Evolutionary conservation across 176 grass and related monocot genomes (phyloP).

Genomic region (Zizania latifolia): DNA sequence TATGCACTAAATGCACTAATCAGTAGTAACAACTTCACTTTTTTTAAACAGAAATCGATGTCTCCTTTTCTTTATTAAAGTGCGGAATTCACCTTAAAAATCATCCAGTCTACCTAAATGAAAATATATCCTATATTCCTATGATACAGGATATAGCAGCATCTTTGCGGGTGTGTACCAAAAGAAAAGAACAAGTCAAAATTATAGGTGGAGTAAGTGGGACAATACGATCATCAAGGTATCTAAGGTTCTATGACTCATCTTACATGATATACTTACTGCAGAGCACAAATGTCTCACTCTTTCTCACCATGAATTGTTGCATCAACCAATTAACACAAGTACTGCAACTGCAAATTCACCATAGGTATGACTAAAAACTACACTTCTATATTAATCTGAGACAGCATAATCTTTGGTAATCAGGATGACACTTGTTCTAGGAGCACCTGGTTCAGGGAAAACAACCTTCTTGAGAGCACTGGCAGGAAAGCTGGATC

Average conservation of each 20-base stretch:
- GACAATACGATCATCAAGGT: constrained; percentile 41
- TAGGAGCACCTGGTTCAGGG: constrained; percentile 58
- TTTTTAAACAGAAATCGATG: not conserved
- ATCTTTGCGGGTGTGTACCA: constrained; percentile 17
- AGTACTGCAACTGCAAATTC: not conserved
- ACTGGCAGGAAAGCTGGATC: constrained; percentile 41
- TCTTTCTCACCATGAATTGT: too few species aligned
- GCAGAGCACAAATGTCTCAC: too few species aligned
- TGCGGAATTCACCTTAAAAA: not conserved
- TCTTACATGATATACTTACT: not conserved
- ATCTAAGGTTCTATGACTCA: not conserved
- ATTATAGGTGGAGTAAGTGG: constrained; percentile 36
- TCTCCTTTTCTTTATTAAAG: not conserved
- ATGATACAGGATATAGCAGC: not conserved
- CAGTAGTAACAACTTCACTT: not conserved
- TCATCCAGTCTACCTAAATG: not conserved
- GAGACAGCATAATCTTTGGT: not conserved
- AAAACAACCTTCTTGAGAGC: constrained; percentile 59
- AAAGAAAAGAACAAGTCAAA: constrained; percentile 23
- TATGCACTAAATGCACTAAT: not conserved
- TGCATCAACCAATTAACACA: not conserved
- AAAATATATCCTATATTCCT: not conserved
- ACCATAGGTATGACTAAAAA: not conserved
- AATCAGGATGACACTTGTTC: constrained; percentile 61
- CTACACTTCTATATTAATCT: not conserved